Evolutionary conservation across 192 early-diverging fungal species (phyloP).

Genomic region (Linnemannia elongata): DNA sequence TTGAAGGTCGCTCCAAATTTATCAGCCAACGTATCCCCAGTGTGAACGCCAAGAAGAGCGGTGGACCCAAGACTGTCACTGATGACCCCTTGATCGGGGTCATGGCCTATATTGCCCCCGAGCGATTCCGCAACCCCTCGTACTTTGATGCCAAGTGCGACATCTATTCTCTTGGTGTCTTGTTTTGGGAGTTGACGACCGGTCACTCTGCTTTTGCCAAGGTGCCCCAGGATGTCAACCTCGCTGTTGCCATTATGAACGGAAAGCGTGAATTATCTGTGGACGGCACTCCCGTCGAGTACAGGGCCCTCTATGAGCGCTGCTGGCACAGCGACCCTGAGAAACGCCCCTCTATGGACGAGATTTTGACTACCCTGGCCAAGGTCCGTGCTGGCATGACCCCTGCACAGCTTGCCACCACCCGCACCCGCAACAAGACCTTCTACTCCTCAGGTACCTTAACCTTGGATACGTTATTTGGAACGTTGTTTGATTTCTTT

Average conservation of each 20-base stretch:
- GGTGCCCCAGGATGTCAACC: constrained; percentile 37
- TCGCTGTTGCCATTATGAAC: constrained; percentile 49
- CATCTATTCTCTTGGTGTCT: constrained; percentile 55
- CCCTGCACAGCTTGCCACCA: constrained; percentile 19
- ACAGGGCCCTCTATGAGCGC: constrained; percentile 44
- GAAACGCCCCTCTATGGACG: constrained; percentile 32
- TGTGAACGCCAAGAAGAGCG: constrained; percentile 5
- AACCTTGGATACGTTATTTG: not conserved
- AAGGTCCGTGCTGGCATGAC: constrained; percentile 40
- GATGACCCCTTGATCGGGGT: constrained; percentile 47
- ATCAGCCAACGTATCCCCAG: constrained; percentile 33
- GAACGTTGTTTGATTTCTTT: not conserved
- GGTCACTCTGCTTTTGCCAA: constrained; percentile 41
- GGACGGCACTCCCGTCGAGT: constrained; percentile 45
- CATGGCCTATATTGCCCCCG: constrained; percentile 55
- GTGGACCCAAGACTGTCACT: not conserved
- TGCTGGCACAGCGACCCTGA: constrained; percentile 53
- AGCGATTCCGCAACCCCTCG: constrained; percentile 51
- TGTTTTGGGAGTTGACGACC: constrained; percentile 57
- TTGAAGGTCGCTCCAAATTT: constrained; percentile 28
- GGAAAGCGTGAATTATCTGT: constrained; percentile 55
- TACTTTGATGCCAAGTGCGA: constrained; percentile 55
- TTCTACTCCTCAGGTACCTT: constrained; percentile 28
- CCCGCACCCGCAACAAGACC: constrained; percentile 20
- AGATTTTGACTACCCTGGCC: constrained; percentile 31